These are phyloP conservation scores for Rhodotorula sp. DNA, from an alignment of 1,284 basidiomycete species.

Conservation along the genomic window DNA sequence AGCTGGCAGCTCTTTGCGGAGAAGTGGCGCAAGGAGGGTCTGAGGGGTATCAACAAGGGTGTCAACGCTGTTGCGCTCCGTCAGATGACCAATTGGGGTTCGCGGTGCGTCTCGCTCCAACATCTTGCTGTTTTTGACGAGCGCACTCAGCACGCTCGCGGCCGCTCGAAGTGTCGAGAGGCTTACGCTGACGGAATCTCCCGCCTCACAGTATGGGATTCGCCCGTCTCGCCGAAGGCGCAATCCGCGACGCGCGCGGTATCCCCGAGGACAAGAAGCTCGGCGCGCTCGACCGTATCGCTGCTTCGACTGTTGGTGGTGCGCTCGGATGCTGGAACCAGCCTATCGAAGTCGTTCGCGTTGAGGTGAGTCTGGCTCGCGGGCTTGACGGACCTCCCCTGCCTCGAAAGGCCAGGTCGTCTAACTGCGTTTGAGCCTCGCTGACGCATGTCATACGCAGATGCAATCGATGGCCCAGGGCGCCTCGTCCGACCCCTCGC, in stretches of 20 bases:
- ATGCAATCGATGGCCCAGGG: constrained; percentile 98
- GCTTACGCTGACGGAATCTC: neutral
- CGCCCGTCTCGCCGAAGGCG: constrained; percentile 83
- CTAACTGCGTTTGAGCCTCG: neutral
- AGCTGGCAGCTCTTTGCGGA: constrained; percentile 83
- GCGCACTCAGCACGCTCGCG: neutral
- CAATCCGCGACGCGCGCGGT: constrained; percentile 73
- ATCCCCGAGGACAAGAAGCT: constrained; percentile 70
- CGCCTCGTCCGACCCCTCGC: constrained; percentile 59
- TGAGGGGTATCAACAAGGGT: constrained; percentile 98
- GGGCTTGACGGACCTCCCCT: neutral
- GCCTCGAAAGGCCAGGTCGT: neutral
- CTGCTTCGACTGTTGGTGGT: constrained; percentile 87
- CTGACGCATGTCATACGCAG: constrained; percentile 45
- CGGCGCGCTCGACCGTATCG: constrained; percentile 77
- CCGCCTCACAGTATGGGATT: constrained; percentile 76
- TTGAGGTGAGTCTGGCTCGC: constrained; percentile 61
- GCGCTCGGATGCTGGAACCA: constrained; percentile 97
- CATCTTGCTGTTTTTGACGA: neutral
- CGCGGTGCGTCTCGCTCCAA: constrained; percentile 60
- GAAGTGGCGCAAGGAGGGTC: constrained; percentile 89
- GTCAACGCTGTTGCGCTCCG: constrained; percentile 87
- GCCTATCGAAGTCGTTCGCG: constrained; percentile 93
- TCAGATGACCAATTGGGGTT: constrained; percentile 95
- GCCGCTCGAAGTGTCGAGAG: too few species aligned